phyloP scores from a whole-genome alignment of 768 basidiomycete species.

The Tulasnella sp. region DNA sequence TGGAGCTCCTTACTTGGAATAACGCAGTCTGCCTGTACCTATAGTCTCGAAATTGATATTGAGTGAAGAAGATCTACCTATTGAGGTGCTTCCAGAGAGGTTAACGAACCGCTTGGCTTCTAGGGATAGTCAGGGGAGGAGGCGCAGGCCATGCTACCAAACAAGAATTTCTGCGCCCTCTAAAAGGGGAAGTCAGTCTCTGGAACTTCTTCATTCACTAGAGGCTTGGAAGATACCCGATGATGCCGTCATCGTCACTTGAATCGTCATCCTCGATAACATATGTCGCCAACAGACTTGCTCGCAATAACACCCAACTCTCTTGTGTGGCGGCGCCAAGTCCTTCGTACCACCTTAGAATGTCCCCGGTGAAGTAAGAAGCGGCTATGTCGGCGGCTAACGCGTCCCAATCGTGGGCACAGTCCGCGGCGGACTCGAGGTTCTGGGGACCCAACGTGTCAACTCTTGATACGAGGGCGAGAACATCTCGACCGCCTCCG shows the following conservation, averaged over 20 bases:
- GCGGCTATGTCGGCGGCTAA: not conserved
- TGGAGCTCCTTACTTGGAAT: not conserved
- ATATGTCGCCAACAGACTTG: not conserved
- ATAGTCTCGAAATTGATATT: not conserved
- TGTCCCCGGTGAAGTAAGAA: not conserved
- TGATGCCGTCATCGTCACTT: not conserved
- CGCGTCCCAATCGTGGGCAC: not conserved
- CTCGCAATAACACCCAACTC: not conserved
- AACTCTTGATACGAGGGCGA: not conserved
- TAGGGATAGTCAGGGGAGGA: not conserved
- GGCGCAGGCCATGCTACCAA: not conserved
- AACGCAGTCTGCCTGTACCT: not conserved
- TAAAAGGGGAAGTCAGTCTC: not conserved
- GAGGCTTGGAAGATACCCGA: not conserved
- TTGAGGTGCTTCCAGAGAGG: not conserved
- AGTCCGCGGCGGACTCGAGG: not conserved
- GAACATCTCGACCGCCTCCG: not conserved
- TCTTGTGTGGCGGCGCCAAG: not conserved
- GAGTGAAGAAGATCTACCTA: too few relatives aligned
- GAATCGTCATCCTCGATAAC: not conserved
- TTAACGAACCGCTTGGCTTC: not conserved
- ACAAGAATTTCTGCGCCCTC: not conserved
- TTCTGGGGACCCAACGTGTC: not conserved
- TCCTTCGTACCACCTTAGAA: not conserved
- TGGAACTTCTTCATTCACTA: not conserved